These are phyloP conservation scores for Nothophytophthora sp. DNA, from an alignment of 352 stramenopile genomes.

Conservation along the genomic window DNA sequence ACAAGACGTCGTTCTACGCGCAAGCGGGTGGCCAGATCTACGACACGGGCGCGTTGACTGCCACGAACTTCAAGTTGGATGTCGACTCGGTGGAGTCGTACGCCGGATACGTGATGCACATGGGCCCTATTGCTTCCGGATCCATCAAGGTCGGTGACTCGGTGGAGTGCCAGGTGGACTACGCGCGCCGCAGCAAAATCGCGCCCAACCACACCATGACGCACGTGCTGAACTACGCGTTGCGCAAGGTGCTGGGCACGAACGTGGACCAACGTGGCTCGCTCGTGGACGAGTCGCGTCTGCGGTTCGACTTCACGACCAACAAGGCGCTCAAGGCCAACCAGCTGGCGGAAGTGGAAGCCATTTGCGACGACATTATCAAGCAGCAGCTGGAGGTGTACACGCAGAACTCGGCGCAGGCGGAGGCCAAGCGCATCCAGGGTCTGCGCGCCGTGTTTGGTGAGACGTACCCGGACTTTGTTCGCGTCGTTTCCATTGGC, in stretches of 20 bases:
- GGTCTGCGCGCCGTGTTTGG: constrained; percentile 98
- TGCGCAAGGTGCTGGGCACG: constrained; percentile 95
- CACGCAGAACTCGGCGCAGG: constrained; percentile 92
- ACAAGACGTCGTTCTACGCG: constrained; percentile 98
- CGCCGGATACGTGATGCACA: constrained; percentile 97
- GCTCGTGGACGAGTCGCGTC: constrained; percentile 96
- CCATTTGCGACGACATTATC: constrained; percentile 90
- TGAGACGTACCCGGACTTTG: constrained; percentile 99
- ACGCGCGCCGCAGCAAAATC: constrained; percentile 90
- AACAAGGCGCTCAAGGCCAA: constrained; percentile 94
- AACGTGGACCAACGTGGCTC: constrained; percentile 97
- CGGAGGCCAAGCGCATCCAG: constrained; percentile 94
- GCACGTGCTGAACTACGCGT: constrained; percentile 98
- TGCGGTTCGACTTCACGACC: constrained; percentile 99
- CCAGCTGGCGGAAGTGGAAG: constrained; percentile 89
- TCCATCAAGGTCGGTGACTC: constrained; percentile 85
- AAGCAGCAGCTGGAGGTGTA: constrained; percentile 92
- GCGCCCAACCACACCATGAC: constrained; percentile 99
- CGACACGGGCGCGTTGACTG: constrained; percentile 89
- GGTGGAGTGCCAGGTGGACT: constrained; percentile 94
- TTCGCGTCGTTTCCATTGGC: constrained; percentile 97
- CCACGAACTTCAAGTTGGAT: constrained; percentile 45
- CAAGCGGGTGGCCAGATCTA: constrained; percentile 97
- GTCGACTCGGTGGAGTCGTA: constrained; percentile 96
- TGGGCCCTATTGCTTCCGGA: constrained; percentile 73